Evolutionary conservation across 108 stramenopile genomes (phyloP).

Genomic region (Cyclotella cryptica): DNA sequence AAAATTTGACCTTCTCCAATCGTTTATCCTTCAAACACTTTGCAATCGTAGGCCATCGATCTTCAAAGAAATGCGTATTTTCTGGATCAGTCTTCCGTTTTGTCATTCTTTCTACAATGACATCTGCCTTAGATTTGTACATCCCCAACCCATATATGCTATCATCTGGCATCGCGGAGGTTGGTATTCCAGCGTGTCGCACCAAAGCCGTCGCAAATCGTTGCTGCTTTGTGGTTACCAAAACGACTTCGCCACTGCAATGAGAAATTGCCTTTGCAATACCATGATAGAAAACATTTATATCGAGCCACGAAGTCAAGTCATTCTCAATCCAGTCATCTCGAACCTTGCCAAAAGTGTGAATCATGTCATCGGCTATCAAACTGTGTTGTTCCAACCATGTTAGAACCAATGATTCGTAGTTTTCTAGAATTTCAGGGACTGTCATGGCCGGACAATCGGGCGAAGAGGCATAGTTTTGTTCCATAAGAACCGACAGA

Average conservation of each 20-base stretch:
- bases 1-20: constrained; percentile 37
- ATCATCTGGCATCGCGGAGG: constrained; percentile 38
- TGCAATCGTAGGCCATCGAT: constrained; percentile 46
- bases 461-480: constrained; percentile 12
- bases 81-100: constrained; percentile 5
- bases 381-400: constrained; percentile 30
- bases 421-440: constrained; percentile 37
- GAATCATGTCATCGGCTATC: constrained; percentile 42
- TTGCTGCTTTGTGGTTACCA: constrained; percentile 53
- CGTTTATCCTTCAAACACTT: constrained; percentile 47
- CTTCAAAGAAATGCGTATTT: constrained; percentile 51
- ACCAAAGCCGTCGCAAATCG: constrained; percentile 48
- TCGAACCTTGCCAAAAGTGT: constrained; percentile 45
- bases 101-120: constrained; percentile 43
- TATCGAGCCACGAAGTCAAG: constrained; percentile 44
- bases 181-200: constrained; percentile 40
- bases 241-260: constrained; percentile 37
- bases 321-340: constrained; percentile 52
- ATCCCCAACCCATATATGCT: constrained; percentile 49
- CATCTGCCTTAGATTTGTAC: constrained; percentile 50
- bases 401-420: constrained; percentile 34
- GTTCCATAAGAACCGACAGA: constrained; percentile 39
- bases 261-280: constrained; percentile 30
- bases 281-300: constrained; percentile 46
- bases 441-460: constrained; percentile 42